A percentile compares a stretch with the other conserved stretches of the same genome.
Evolutionary conservation across 768 basidiomycete genomes (phyloP).

Genomic region (Cystofilobasidium bisporidii): DNA sequence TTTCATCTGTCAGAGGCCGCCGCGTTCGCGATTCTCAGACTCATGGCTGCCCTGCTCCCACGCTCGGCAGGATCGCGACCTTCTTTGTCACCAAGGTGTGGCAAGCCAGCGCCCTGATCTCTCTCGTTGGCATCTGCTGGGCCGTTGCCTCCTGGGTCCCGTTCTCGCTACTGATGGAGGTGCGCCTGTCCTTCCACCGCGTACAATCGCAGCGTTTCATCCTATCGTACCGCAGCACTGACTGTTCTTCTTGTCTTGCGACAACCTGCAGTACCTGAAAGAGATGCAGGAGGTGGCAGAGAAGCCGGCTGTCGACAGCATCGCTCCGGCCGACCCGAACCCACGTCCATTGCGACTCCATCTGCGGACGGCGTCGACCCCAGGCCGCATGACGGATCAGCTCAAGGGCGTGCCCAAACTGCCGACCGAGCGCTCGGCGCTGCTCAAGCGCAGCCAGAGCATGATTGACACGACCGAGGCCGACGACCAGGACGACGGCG

Average conservation of each 20-base stretch:
- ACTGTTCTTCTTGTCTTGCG: not conserved
- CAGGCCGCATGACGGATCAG: conserved; percentile 33
- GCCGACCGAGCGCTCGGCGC: conserved; percentile 36
- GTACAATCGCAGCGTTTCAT: not conserved
- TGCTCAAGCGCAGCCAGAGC: conserved; percentile 41
- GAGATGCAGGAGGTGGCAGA: conserved; percentile 48
- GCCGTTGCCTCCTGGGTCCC: conserved; percentile 69
- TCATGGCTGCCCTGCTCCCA: no score
- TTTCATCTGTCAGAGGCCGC: not conserved
- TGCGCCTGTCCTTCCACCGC: conserved; percentile 34
- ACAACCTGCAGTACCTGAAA: conserved; percentile 59
- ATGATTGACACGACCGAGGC: conserved; percentile 42
- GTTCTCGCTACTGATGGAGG: conserved; percentile 97
- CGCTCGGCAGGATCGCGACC: conserved; percentile 48
- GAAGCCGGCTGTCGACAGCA: conserved; percentile 8
- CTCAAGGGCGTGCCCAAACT: conserved; percentile 32
- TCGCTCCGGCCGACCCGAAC: conserved; percentile 41
- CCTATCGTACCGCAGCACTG: no score
- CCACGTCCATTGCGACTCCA: conserved; percentile 47
- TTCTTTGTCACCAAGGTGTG: conserved; percentile 74
- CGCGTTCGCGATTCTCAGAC: not conserved
- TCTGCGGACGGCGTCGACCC: conserved; percentile 18
- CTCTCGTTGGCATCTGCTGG: conserved; percentile 86
- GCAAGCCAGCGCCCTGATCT: conserved; percentile 72
- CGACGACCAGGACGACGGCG: conserved; percentile 36